A percentile compares a stretch with the other conserved stretches of the same genome.
Conservation (phyloP, 352 stramenopile genomes). For the Hyaloperonospora brassicae region DNA sequence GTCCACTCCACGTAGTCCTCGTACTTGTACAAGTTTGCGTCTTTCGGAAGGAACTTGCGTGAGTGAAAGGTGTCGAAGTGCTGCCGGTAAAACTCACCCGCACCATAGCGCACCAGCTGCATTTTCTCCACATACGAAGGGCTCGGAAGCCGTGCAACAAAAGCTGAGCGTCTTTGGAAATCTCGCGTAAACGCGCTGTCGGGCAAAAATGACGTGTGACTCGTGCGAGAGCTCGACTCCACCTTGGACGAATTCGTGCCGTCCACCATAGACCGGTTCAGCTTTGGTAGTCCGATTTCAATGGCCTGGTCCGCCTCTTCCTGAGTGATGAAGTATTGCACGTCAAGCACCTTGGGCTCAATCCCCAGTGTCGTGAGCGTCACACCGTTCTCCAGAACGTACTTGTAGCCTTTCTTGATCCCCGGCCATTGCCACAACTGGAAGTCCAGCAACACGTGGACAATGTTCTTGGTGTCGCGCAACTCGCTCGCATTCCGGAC, state of each 20-base stretch:
- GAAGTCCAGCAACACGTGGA: slow-evolving; percentile 76
- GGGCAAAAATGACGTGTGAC: slow-evolving; percentile 70
- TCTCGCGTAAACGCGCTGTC: slow-evolving; percentile 63
- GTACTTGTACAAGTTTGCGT: slow-evolving; percentile 23
- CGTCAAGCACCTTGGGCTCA: slow-evolving; percentile 64
- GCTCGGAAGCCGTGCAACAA: slow-evolving; percentile 58
- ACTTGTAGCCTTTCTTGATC: slow-evolving; percentile 72
- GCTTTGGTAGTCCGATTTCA: slow-evolving; percentile 32
- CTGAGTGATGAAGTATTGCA: slow-evolving; percentile 57
- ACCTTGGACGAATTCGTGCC: slow-evolving; percentile 53
- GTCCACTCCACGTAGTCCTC: slow-evolving; percentile 66
- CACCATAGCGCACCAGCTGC: slow-evolving; percentile 70
- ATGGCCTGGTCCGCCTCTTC: slow-evolving; percentile 53
- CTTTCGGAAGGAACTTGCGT: slow-evolving; percentile 57
- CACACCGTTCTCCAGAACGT: slow-evolving; percentile 61
- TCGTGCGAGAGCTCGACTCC: slow-evolving; percentile 59
- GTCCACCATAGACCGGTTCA: slow-evolving; percentile 68
- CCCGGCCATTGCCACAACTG: slow-evolving; percentile 80
- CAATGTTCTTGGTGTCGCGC: slow-evolving; percentile 40
- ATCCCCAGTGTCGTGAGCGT: slow-evolving; percentile 62
- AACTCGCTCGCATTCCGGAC: slow-evolving; percentile 48
- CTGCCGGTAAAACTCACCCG: slow-evolving; percentile 79
- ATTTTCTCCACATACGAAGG: slow-evolving; percentile 58
- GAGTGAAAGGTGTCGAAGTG: slow-evolving; percentile 82
- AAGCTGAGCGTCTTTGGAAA: slow-evolving; percentile 58